Percentiles rank a stretch among this genome's conserved stretches.
These are phyloP conservation scores for Collybiopsis confluens DNA, from an alignment of 768 basidiomycete species.

Conservation along the genomic window DNA sequence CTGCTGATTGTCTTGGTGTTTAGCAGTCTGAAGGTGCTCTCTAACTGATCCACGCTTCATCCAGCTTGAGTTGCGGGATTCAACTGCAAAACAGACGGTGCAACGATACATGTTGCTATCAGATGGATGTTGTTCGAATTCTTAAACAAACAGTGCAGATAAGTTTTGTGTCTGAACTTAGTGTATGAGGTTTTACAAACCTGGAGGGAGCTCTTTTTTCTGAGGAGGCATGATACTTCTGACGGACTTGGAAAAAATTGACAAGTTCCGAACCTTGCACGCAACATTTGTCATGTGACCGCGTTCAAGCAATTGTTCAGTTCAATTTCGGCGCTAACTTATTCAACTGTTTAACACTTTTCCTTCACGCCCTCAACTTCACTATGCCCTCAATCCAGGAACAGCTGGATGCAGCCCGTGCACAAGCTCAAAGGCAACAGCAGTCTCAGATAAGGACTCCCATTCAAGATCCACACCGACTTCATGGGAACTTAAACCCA, in stretches of 20 bases:
- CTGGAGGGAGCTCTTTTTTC: not conserved
- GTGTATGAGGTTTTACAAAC: too few relatives aligned
- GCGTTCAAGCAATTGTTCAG: too few relatives aligned
- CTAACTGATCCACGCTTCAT: slow-evolving; percentile 1
- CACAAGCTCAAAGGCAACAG: not conserved
- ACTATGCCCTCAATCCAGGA: not conserved
- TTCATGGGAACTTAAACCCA: too few relatives aligned
- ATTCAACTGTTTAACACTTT: not conserved
- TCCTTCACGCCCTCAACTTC: too few relatives aligned
- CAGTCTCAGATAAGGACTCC: not conserved
- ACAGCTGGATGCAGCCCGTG: not conserved
- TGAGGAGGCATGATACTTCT: not conserved
- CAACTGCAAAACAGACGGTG: not conserved
- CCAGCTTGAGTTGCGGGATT: not conserved
- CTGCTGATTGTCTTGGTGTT: not conserved
- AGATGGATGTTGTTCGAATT: not conserved
- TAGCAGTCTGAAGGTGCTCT: not conserved
- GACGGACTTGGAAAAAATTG: not conserved
- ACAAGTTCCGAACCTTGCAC: too few relatives aligned
- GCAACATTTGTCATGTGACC: too few relatives aligned
- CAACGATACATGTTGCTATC: not conserved
- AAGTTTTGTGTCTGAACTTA: too few relatives aligned
- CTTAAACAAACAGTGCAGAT: not conserved
- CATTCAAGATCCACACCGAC: not conserved
- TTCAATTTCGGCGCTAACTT: not conserved